Percentiles rank a stretch among this genome's conserved stretches.
phyloP scores from a whole-genome alignment of 306 rosid species.

The Abrus precatorius region DNA sequence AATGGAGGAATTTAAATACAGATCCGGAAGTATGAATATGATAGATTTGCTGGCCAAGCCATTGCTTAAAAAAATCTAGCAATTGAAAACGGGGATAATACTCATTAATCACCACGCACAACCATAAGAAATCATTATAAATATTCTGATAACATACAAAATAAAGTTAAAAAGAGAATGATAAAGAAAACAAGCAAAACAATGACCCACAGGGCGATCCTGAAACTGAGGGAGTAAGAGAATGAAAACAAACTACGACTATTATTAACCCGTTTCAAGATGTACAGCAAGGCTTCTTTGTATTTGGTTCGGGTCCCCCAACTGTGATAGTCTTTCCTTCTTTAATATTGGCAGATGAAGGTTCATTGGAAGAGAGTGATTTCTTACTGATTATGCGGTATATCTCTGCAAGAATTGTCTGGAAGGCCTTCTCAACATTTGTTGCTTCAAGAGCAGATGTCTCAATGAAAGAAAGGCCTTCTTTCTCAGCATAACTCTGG shows the following conservation, averaged over 20 bases:
- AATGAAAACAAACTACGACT: not conserved
- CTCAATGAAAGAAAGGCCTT: conserved; percentile 90
- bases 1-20: not conserved
- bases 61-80: not conserved
- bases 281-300: conserved; percentile 85
- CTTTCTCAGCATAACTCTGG: conserved; percentile 84
- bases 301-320: conserved; percentile 58
- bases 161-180: conserved; percentile 41
- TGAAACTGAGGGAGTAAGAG: not conserved
- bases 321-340: conserved; percentile 81
- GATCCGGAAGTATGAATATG: not conserved
- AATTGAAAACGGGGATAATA: not conserved
- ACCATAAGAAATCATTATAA: conserved; percentile 37
- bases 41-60: not conserved
- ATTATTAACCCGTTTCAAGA: conserved; percentile 38
- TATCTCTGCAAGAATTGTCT: conserved; percentile 80
- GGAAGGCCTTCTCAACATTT: conserved; percentile 92
- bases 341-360: conserved; percentile 62
- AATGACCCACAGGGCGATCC: conserved; percentile 37
- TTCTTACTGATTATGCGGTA: conserved; percentile 92
- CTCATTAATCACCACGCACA: conserved; percentile 13
- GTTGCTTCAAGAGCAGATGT: conserved; percentile 92
- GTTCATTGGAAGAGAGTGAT: conserved; percentile 65
- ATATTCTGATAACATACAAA: conserved; percentile 40
- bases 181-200: conserved; percentile 27